These are phyloP conservation scores for Waltergamsia citrina DNA, from an alignment of 2,329 filamentous ascomycete species.

Conservation along the genomic window DNA sequence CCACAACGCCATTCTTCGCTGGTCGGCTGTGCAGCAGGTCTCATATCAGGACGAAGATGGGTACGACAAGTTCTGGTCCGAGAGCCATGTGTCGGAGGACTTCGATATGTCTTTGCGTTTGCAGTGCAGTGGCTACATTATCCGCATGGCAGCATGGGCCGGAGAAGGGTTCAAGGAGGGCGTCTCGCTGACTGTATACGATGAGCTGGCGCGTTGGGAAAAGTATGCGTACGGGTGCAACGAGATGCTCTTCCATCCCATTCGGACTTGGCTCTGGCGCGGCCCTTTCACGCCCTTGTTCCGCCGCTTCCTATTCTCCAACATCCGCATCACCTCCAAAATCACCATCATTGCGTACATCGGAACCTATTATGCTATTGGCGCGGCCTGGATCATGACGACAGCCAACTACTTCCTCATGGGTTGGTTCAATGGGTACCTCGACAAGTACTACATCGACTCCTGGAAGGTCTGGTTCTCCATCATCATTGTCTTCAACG, in stretches of 20 bases:
- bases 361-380: conserved; percentile 73
- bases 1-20: conserved; percentile 70
- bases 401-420: conserved; percentile 66
- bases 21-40: conserved; percentile 67
- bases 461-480: conserved; percentile 75
- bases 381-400: conserved; percentile 66
- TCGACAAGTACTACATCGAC: conserved; percentile 74
- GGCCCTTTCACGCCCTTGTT: conserved; percentile 77
- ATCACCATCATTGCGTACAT: conserved; percentile 70
- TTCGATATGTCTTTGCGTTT: conserved; percentile 75
- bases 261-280: conserved; percentile 61
- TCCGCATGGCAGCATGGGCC: conserved; percentile 63
- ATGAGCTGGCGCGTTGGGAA: conserved; percentile 77
- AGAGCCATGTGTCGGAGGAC: conserved; percentile 71
- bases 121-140: conserved; percentile 62
- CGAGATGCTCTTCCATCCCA: conserved; percentile 71
- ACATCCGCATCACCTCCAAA: conserved; percentile 67
- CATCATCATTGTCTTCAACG: conserved; percentile 70
- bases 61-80: conserved; percentile 75
- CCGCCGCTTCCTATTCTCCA: conserved; percentile 61
- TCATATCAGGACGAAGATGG: conserved; percentile 60
- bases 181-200: conserved; percentile 75
- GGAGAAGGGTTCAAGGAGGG: conserved; percentile 76
- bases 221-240: conserved; percentile 82
- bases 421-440: conserved; percentile 67